phyloP scores from a whole-genome alignment of 108 stramenopile genomes.

The Skeletonema marinoi region DNA sequence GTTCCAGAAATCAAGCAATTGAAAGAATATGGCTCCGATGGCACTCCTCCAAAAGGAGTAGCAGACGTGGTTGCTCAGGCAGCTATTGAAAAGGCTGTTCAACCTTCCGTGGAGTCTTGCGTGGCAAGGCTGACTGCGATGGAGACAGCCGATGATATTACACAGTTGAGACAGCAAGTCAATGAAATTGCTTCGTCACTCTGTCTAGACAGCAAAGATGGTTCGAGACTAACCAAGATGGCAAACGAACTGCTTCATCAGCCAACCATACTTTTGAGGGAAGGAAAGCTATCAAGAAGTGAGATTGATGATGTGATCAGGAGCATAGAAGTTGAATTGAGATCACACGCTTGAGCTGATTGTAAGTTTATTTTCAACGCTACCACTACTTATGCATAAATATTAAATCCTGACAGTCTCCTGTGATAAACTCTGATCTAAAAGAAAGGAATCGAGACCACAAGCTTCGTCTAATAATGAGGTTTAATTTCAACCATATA shows the following conservation, averaged over 20 bases:
- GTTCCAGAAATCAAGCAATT: conserved; percentile 59
- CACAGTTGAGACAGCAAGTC: conserved; percentile 27
- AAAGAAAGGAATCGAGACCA: background rate
- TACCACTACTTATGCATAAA: too few relatives aligned
- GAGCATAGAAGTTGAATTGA: conserved; percentile 22
- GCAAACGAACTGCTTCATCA: conserved; percentile 51
- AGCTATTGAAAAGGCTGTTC: conserved; percentile 48
- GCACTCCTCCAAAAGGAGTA: conserved; percentile 46
- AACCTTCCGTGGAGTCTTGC: conserved; percentile 47
- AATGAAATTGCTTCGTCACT: conserved; percentile 19
- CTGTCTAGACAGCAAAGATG: background rate
- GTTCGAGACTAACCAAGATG: conserved; percentile 19
- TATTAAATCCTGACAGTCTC: too few relatives aligned
- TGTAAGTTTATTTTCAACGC: too few relatives aligned
- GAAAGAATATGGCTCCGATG: conserved; percentile 57
- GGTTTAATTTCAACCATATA: background rate
- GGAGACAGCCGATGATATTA: conserved; percentile 27
- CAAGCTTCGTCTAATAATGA: background rate
- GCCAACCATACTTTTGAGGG: conserved; percentile 58
- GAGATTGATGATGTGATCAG: conserved; percentile 16
- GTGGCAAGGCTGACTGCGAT: conserved; percentile 34
- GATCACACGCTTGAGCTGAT: background rate
- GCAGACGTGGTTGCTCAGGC: conserved; percentile 30
- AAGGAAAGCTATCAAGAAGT: conserved; percentile 9
- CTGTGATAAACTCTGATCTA: too few relatives aligned